These are phyloP conservation scores for Acmispon strigosus DNA, from an alignment of 306 rosid genomes.

Conservation along the genomic window DNA sequence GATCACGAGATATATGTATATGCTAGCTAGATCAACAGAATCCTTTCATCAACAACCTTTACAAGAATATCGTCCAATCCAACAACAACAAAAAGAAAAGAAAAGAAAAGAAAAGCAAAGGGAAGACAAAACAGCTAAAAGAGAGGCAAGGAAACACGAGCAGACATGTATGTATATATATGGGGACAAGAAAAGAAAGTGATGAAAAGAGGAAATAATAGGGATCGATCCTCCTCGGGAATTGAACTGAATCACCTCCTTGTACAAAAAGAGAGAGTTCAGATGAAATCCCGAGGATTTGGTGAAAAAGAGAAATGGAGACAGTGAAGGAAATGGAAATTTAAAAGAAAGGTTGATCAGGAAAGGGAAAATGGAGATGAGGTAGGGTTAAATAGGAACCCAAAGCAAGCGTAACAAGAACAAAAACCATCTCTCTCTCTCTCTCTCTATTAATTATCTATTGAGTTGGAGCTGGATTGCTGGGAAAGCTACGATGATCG, in stretches of 20 bases:
- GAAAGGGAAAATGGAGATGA: slow-evolving; percentile 47
- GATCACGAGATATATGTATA: neutral
- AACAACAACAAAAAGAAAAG: slow-evolving; percentile 18
- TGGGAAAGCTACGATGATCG: slow-evolving; percentile 54
- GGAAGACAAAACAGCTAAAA: neutral
- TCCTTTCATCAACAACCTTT: neutral
- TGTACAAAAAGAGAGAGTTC: slow-evolving; percentile 21
- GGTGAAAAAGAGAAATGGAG: slow-evolving; percentile 18
- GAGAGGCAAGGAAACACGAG: slow-evolving; percentile 1
- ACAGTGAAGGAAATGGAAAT: slow-evolving; percentile 5
- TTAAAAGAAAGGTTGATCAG: slow-evolving; percentile 6
- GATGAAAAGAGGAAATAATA: neutral
- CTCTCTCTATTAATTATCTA: slow-evolving; percentile 47
- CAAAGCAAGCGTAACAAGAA: slow-evolving; percentile 8
- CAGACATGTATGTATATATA: too few species aligned
- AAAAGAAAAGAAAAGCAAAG: slow-evolving; percentile 12
- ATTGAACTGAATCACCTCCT: slow-evolving; percentile 29
- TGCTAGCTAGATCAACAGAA: neutral
- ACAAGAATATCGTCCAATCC: neutral
- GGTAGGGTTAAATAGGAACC: slow-evolving; percentile 50
- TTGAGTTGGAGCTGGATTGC: slow-evolving; percentile 71
- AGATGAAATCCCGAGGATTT: slow-evolving; percentile 58
- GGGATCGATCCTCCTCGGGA: slow-evolving; percentile 40
- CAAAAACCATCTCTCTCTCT: neutral
- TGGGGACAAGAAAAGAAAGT: neutral